phyloP scores from a whole-genome alignment of 225 moss, liverwort and hornwort species.

The Thuidium tamariscinum region DNA sequence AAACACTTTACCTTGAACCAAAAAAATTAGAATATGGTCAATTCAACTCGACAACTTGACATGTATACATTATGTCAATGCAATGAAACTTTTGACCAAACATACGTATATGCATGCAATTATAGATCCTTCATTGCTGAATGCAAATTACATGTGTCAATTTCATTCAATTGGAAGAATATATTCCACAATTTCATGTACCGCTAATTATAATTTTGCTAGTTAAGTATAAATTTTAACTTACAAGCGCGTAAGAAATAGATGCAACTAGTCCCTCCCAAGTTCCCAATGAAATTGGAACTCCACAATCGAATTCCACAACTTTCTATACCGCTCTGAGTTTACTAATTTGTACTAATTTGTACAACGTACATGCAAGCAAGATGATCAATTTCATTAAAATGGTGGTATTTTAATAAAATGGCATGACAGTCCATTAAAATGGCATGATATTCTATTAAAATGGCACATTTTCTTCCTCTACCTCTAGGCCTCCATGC shows the following conservation, averaged over 20 bases:
- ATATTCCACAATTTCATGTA: too few relatives aligned
- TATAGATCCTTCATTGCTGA: background rate
- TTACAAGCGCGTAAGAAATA: background rate
- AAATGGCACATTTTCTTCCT: too few relatives aligned
- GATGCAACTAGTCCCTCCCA: background rate
- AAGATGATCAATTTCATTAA: background rate
- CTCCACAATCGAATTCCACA: too few relatives aligned
- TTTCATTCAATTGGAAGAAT: background rate
- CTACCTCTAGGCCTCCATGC: too few relatives aligned
- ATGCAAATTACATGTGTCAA: background rate
- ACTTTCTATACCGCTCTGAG: background rate
- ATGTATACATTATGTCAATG: background rate
- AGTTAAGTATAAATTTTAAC: too few relatives aligned
- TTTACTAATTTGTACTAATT: accelerated
- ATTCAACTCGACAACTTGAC: background rate
- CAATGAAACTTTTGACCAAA: background rate
- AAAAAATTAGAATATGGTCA: background rate
- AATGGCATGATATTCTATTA: too few relatives aligned
- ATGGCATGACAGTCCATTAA: too few relatives aligned
- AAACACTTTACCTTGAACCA: background rate
- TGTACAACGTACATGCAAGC: background rate
- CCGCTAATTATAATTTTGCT: background rate
- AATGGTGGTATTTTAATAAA: too few relatives aligned
- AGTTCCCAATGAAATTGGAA: background rate
- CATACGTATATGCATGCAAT: background rate